These are phyloP conservation scores for sweet orange (Citrus sinensis) DNA, from an alignment of 345 rosid species.

Conservation along the genomic window DNA sequence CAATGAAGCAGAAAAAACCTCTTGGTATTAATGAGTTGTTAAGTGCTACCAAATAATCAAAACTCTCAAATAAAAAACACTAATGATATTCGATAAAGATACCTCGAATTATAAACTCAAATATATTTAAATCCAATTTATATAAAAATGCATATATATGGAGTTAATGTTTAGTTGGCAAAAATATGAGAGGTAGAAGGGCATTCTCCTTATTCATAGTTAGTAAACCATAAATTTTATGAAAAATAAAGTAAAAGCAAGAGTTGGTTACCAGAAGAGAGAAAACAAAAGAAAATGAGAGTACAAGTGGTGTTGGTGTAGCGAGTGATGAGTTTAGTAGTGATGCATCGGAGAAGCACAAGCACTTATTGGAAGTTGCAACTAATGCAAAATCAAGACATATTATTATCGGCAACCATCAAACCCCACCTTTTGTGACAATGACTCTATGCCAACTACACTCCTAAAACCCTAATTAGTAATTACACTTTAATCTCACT, in stretches of 20 bases:
- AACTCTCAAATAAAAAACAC: no score
- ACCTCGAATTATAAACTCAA: no score
- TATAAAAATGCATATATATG: no score
- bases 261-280: not conserved
- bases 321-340: conserved; percentile 10
- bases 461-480: not conserved
- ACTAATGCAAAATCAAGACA: conserved; percentile 20
- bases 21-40: no score
- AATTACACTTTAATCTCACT: conserved; percentile 1
- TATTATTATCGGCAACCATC: conserved; percentile 21
- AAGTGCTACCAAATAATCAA: no score
- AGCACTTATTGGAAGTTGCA: conserved; percentile 24
- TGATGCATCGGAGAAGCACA: conserved; percentile 30
- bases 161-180: no score
- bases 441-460: conserved; percentile 28
- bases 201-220: no score
- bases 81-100: no score
- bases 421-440: conserved; percentile 22
- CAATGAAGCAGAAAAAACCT: not conserved
- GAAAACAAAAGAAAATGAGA: not conserved
- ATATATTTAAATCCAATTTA: no score
- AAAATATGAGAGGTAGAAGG: no score
- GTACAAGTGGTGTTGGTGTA: not conserved
- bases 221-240: no score
- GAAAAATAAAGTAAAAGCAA: not conserved